These are phyloP conservation scores for Amylostereum areolatum DNA, from an alignment of 1,284 basidiomycete genomes.

Conservation along the genomic window DNA sequence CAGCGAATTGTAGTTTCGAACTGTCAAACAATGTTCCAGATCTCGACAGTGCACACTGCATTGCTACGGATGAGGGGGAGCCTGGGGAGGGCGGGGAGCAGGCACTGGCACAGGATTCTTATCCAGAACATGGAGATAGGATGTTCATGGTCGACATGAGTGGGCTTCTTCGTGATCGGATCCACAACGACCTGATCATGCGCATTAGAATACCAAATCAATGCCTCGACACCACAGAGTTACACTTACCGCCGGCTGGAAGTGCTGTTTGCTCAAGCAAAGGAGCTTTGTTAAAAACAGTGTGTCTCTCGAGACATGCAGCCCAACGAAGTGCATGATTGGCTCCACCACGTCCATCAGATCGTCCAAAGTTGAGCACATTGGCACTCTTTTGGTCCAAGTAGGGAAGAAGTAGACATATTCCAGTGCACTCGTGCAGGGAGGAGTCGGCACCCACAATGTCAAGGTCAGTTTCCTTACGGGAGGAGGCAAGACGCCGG, in stretches of 20 bases:
- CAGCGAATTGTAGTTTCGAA: constrained; percentile 81
- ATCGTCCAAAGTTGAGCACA: constrained; percentile 62
- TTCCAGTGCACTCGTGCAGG: constrained; percentile 59
- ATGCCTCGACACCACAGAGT: too few relatives aligned
- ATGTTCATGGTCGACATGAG: constrained; percentile 46
- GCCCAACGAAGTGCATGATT: constrained; percentile 68
- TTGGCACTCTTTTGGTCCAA: constrained; percentile 71
- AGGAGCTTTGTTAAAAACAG: constrained; percentile 58
- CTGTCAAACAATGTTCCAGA: constrained; percentile 81
- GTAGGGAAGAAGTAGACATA: constrained; percentile 89
- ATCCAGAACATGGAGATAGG: constrained; percentile 74
- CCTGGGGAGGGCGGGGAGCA: constrained; percentile 88
- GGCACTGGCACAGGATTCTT: constrained; percentile 70
- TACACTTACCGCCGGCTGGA: too few relatives aligned
- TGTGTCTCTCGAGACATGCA: constrained; percentile 71
- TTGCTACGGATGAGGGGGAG: constrained; percentile 83
- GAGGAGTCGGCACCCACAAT: constrained; percentile 69
- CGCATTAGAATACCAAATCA: too few relatives aligned
- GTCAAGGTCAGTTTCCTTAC: constrained; percentile 59
- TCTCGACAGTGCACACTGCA: constrained; percentile 80
- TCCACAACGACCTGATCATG: constrained; percentile 46
- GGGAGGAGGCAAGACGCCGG: constrained; percentile 45
- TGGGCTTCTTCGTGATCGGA: constrained; percentile 47
- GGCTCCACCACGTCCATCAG: constrained; percentile 70
- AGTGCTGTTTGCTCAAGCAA: constrained; percentile 48